Conservation (phyloP, 805 yeast species). For the Yarrowia sp. region DNA sequence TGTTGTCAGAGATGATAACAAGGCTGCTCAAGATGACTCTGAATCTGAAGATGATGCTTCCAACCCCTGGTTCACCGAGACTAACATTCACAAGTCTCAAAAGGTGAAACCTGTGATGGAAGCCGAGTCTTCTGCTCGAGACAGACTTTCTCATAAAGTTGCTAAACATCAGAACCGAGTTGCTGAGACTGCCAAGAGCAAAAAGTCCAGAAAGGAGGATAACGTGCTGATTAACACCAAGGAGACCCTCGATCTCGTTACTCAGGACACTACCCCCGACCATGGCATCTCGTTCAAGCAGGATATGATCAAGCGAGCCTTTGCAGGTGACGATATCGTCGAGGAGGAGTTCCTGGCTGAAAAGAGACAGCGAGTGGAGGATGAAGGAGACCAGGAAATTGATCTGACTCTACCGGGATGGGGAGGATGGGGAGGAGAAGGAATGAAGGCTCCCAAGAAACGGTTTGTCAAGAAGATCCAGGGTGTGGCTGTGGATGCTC, state of each 20-base stretch:
- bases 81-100: conserved; percentile 47
- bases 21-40: not conserved
- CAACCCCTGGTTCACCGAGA: conserved; percentile 42
- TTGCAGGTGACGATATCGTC: conserved; percentile 96
- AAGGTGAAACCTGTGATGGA: conserved; percentile 47
- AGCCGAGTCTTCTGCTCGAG: conserved; percentile 43
- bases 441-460: conserved; percentile 48
- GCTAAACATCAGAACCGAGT: conserved; percentile 40
- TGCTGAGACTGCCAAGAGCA: conserved; percentile 37
- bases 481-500: conserved; percentile 70
- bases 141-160: conserved; percentile 33
- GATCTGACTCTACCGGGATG: conserved; percentile 92
- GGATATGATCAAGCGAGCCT: conserved; percentile 83
- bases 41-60: conserved; percentile 31
- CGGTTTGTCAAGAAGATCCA: conserved; percentile 65
- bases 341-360: conserved; percentile 69
- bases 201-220: conserved; percentile 32
- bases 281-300: conserved; percentile 62
- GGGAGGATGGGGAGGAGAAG: conserved; percentile 95
- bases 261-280: conserved; percentile 44
- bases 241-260: conserved; percentile 55
- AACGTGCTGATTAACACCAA: conserved; percentile 37
- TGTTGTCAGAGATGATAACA: not conserved
- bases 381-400: conserved; percentile 84
- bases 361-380: conserved; percentile 60